Conservation (phyloP, 2,329 filamentous ascomycete species). For the Davidsoniella neocaledoniae region DNA sequence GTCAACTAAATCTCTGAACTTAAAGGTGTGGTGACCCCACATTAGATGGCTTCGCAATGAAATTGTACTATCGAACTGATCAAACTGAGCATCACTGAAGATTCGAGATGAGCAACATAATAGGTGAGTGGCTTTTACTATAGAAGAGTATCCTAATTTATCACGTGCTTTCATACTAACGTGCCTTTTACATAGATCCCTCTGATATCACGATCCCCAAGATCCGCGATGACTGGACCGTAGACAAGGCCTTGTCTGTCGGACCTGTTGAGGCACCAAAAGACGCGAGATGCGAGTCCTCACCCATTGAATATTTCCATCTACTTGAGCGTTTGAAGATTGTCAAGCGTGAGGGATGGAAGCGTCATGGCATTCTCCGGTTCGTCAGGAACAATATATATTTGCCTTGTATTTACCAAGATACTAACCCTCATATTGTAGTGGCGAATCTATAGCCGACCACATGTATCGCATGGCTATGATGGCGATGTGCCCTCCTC, state of each 20-base stretch:
- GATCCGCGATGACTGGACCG: slow-evolving; percentile 15
- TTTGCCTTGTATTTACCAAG: not conserved
- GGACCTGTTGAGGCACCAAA: slow-evolving; percentile 23
- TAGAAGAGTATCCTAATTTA: not conserved
- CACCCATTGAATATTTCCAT: slow-evolving; percentile 80
- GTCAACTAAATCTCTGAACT: too few species aligned
- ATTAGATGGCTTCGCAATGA: too few species aligned
- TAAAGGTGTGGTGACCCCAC: too few species aligned
- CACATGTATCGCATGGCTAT: slow-evolving; percentile 99
- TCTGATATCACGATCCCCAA: slow-evolving; percentile 16
- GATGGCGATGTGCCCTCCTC: slow-evolving; percentile 80
- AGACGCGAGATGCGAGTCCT: slow-evolving; percentile 41
- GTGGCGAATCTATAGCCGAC: slow-evolving; percentile 83
- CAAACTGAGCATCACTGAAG: not conserved
- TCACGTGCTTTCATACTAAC: not conserved
- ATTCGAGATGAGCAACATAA: not conserved
- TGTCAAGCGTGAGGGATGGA: slow-evolving; percentile 90
- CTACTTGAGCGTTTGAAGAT: slow-evolving; percentile 88
- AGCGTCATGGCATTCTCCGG: slow-evolving; percentile 61
- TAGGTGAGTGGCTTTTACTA: not conserved
- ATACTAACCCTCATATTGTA: slow-evolving; percentile 16
- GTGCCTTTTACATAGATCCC: slow-evolving; percentile 13
- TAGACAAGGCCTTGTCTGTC: slow-evolving; percentile 14
- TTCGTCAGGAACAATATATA: slow-evolving; percentile 17
- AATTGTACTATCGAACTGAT: too few species aligned